Percentiles rank a stretch among this genome's conserved stretches.
phyloP scores from a whole-genome alignment of 2,329 filamentous ascomycete species.

The Fusarium tricinctum region DNA sequence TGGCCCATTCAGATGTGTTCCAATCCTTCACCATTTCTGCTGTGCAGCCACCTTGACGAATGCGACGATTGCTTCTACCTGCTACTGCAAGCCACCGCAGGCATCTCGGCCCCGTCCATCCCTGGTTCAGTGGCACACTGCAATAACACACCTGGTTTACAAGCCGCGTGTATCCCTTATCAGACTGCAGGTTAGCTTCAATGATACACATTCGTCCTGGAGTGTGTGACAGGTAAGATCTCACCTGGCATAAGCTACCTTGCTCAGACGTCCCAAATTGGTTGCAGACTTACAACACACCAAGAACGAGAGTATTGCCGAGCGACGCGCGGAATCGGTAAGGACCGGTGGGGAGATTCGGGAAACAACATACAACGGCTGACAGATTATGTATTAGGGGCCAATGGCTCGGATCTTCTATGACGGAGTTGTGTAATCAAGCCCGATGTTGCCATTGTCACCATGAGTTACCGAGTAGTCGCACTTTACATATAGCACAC shows the following conservation, averaged over 20 bases:
- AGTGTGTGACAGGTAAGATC: constrained; percentile 35
- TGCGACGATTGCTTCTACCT: constrained; percentile 15
- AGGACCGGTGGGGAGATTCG: neutral
- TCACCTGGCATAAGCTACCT: constrained; percentile 15
- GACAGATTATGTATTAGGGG: neutral
- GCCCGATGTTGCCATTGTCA: neutral
- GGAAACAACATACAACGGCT: neutral
- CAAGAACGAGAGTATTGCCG: constrained; percentile 16
- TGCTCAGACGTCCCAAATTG: neutral
- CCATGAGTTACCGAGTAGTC: neutral
- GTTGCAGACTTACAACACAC: neutral
- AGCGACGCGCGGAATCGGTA: constrained; percentile 21
- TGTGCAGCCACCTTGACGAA: constrained; percentile 14
- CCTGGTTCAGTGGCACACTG: constrained; percentile 20
- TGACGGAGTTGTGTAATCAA: neutral
- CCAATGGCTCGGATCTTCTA: neutral
- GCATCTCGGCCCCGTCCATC: constrained; percentile 18
- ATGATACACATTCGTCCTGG: neutral
- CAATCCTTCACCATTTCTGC: constrained; percentile 24
- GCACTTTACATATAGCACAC: neutral
- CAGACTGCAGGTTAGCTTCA: neutral
- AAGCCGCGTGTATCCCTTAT: neutral
- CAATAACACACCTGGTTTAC: constrained; percentile 26
- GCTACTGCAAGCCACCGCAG: constrained; percentile 47
- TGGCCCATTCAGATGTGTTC: constrained; percentile 18